phyloP scores from a whole-genome alignment of 805 yeast genomes.

The Metschnikowia lochheadii region DNA sequence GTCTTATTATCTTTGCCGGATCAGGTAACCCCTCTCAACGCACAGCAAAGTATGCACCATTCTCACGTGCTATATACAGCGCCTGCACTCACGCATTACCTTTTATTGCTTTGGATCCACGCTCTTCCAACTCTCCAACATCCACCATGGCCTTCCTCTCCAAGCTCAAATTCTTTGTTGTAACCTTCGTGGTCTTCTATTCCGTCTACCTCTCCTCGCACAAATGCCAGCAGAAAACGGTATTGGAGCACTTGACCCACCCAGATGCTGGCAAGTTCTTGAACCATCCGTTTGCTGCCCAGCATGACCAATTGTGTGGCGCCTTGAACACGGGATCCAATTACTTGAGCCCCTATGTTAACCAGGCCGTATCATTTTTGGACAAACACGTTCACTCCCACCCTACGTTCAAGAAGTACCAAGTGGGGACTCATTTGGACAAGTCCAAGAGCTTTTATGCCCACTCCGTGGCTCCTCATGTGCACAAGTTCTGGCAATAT shows the following conservation, averaged over 20 bases:
- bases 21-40: slow-evolving; percentile 3
- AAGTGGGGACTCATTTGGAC: slow-evolving; percentile 26
- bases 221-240: slow-evolving; percentile 34
- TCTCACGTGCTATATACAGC: slow-evolving; percentile 4
- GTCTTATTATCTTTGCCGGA: slow-evolving; percentile 1
- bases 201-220: slow-evolving; percentile 35
- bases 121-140: background rate
- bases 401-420: slow-evolving; percentile 30
- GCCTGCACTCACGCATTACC: slow-evolving; percentile 2
- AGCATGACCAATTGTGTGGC: slow-evolving; percentile 35
- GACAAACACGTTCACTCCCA: slow-evolving; percentile 38
- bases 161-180: slow-evolving; percentile 20
- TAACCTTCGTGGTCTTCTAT: slow-evolving; percentile 29
- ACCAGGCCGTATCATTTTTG: slow-evolving; percentile 25
- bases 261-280: slow-evolving; percentile 23
- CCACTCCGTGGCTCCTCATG: slow-evolving; percentile 28
- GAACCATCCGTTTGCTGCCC: slow-evolving; percentile 36
- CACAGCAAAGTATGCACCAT: slow-evolving; percentile 4
- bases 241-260: slow-evolving; percentile 23
- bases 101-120: slow-evolving; percentile 1
- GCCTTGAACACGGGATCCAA: slow-evolving; percentile 27
- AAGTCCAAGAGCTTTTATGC: slow-evolving; percentile 20
- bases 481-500: slow-evolving; percentile 29
- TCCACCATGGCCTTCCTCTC: slow-evolving; percentile 14
- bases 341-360: slow-evolving; percentile 29